Evolutionary conservation across 2,329 filamentous ascomycete genomes (phyloP), one percentile per base, ranked within the genome.

Genomic region (Alternaria postmessia): DNA sequence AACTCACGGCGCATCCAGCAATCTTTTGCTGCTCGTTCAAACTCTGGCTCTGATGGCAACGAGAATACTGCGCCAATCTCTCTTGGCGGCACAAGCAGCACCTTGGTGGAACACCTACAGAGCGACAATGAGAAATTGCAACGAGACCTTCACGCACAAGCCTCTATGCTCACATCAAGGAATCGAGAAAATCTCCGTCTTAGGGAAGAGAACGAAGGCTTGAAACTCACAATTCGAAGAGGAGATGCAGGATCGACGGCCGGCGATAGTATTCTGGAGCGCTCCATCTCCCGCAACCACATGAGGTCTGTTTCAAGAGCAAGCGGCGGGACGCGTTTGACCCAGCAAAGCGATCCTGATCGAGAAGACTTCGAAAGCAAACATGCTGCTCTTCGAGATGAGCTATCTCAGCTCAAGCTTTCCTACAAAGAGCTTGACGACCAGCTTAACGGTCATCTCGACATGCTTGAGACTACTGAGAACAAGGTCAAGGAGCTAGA

Each of bases 141-240:
- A 54, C 91, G 94, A 54, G 94, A 98, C 78, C 91, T 98, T 30
- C 93, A 94, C 62, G 95, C 95, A 3, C 95, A 99, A 77, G 96
- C 94, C 1, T 97, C 94, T 0, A 98, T 99, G 93, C 86, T 99
- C 34, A 97, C 94, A 1, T 98, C 95, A 36, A 87, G 95, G 24
- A 97, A 97, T 73, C 91, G 93, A 26, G 95, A 99, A 75, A 96
- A 97, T 75, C 94, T 98, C 75, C 88, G 93, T 5, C 84, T 99
- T 8, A 96, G 98, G 77, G 93, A 97, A 75, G 94, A 99, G 76
- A 98, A 98, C 64, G 95, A 99, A 79, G 94, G 97, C 63, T 84
- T 99, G 63, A 99, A 98, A 80, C 88, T 98, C 70, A 88, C 91
- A 2, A 90, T 93, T 66, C 89, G 93, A 55, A 89, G 92, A 64